phyloP scores from a whole-genome alignment of 1,139 yeast genomes.

The Saccharomyces hybrid region DNA sequence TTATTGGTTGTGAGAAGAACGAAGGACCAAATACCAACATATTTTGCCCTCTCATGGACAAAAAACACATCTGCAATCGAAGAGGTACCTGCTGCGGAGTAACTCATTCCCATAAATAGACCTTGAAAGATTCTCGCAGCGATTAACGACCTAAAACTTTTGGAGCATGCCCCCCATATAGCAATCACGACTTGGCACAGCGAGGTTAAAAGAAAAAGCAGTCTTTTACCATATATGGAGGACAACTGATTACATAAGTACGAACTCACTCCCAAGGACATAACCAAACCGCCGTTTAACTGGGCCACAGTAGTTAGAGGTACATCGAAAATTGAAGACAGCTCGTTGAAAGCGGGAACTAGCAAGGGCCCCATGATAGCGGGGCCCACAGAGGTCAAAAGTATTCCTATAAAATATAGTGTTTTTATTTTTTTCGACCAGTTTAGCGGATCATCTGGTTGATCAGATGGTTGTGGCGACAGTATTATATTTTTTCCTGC shows the following conservation, averaged over 20 bases:
- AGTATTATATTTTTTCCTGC: not conserved
- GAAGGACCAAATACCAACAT: not conserved
- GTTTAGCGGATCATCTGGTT: not conserved
- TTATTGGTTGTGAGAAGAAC: not conserved
- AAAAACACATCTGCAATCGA: not conserved
- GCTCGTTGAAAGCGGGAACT: not conserved
- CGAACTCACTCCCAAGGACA: not conserved
- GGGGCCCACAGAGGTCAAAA: not conserved
- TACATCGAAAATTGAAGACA: not conserved
- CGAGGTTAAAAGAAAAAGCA: not conserved
- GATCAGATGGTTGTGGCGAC: not conserved
- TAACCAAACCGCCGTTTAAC: not conserved
- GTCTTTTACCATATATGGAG: not conserved
- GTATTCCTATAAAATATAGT: not conserved
- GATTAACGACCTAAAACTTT: not conserved
- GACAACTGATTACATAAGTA: not conserved
- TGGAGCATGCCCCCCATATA: not conserved
- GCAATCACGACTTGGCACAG: not conserved
- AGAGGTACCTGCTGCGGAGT: not conserved
- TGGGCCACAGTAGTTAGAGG: not conserved
- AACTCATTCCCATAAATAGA: not conserved
- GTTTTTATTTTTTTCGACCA: not conserved
- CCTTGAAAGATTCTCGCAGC: not conserved
- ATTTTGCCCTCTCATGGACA: not conserved
- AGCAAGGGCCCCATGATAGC: not conserved